phyloP scores from a whole-genome alignment of 768 basidiomycete species.

The Pilatotrama ljubarskyi region DNA sequence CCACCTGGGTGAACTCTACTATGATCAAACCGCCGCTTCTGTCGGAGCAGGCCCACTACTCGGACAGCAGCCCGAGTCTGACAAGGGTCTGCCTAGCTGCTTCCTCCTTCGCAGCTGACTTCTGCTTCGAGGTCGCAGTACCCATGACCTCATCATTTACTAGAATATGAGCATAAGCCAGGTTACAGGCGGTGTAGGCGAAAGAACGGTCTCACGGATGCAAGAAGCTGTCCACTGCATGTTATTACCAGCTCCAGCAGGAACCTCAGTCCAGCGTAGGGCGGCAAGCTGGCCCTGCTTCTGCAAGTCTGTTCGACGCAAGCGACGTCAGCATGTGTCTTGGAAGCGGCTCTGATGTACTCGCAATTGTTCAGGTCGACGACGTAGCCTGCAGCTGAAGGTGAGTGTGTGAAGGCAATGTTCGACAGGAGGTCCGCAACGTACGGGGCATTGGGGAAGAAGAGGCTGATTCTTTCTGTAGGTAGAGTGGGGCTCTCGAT shows the following conservation, averaged over 20 bases:
- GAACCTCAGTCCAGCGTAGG: conserved; percentile 44
- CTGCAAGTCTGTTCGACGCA: conserved; percentile 39
- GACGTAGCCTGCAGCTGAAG: conserved; percentile 29
- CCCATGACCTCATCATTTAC: conserved; percentile 52
- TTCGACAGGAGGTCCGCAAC: neutral
- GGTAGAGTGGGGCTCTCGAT: neutral
- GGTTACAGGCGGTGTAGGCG: neutral
- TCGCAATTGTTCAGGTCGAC: conserved; percentile 50
- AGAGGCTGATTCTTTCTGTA: neutral
- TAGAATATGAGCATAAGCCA: conserved; percentile 31
- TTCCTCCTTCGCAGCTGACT: conserved; percentile 38
- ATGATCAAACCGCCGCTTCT: neutral
- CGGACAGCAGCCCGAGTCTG: conserved; percentile 18
- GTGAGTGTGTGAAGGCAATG: neutral
- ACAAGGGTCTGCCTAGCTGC: conserved; percentile 33
- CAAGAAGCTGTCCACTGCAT: conserved; percentile 55
- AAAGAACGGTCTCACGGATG: conserved; percentile 46
- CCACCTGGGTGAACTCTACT: neutral
- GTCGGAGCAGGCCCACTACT: neutral
- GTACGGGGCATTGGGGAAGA: conserved; percentile 3
- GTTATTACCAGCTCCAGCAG: conserved; percentile 43
- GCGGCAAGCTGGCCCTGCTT: conserved; percentile 28
- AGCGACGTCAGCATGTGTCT: neutral
- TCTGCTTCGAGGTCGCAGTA: conserved; percentile 43
- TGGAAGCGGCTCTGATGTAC: conserved; percentile 1